Evolutionary conservation across 108 stramenopile species (phyloP), one percentile per base, ranked within the genome.

Genomic region (Parietichytrium sp.): DNA sequence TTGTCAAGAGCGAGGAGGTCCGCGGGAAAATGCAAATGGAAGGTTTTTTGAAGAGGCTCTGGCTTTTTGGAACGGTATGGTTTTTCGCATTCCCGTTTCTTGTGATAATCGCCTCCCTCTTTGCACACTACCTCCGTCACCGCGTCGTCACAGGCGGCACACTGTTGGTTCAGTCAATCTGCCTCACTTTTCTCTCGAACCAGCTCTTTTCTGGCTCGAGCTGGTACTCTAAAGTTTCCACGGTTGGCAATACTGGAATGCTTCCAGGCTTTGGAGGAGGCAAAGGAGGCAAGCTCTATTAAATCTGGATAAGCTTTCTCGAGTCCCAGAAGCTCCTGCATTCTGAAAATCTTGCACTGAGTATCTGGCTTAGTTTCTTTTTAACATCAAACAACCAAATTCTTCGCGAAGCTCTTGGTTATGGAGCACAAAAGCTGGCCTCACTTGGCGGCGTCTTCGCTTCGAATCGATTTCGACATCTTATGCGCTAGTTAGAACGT

Each of bases 111-210:
- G 61, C 61, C 10, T 72, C 61, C 0, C 20, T 72, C 33, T 72
- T 72, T 27, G 61, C 61, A n/a, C 61, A 72, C 61, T 72, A 72
- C 42, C 61, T 72, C 23, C 61, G 61, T n/a, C 61, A 72, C 42
- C 61, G 61, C 25, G 45, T 72, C 42, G 61, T 72, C 38, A 72
- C 61, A n/a, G 61, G 61, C 42, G 61, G 61, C 10, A 42, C 45
- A n/a, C 61, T 72, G n/a, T 23, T 72, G 7, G 45, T 72, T 27
- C 61, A 72, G 20, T 31, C 61, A 10, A 20, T 25, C 12, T 10
- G 38, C 10, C 20, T 72, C 16, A 72, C 61, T 16, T n/a, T 72
- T 25, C n/a, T 72, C 23, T 23, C 61, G 2, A 16, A 72, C 38
- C 61, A 72, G 20, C 45, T 72, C 33, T 42, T 72, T 0, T 16